phyloP scores from a whole-genome alignment of 2,329 filamentous ascomycete species.

The Scleromitrula shiraiana region DNA sequence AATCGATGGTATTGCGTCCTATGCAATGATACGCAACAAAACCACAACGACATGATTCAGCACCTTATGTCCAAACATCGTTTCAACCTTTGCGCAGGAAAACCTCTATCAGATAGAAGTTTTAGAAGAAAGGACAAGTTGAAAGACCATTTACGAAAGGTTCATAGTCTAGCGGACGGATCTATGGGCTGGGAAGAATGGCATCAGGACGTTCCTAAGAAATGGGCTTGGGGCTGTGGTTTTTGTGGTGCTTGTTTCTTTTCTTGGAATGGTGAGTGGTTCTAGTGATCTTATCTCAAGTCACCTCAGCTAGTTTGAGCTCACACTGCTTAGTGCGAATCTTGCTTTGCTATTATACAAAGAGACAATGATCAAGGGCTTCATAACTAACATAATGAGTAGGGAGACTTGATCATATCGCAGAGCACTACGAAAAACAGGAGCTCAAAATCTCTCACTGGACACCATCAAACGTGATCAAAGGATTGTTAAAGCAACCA shows the following conservation, averaged over 20 bases:
- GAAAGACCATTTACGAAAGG: conserved; percentile 19
- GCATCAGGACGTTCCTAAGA: conserved; percentile 14
- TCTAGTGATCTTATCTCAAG: not conserved
- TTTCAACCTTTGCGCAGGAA: conserved; percentile 15
- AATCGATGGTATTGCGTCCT: conserved; percentile 16
- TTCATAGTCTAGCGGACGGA: conserved; percentile 14
- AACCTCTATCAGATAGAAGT: conserved; percentile 7
- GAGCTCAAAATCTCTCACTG: conserved; percentile 10
- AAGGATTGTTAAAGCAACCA: conserved; percentile 19
- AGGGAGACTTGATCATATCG: conserved; percentile 19
- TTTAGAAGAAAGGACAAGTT: conserved; percentile 20
- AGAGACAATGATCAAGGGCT: no score
- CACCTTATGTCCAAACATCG: conserved; percentile 16
- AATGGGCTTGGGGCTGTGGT: conserved; percentile 23
- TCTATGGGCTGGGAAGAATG: conserved; percentile 15
- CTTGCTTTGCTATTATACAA: not conserved
- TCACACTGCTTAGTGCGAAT: not conserved
- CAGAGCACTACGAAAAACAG: conserved; percentile 22
- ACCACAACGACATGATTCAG: conserved; percentile 10
- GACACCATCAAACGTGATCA: conserved; percentile 17
- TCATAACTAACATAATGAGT: not conserved
- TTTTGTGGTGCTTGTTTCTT: conserved; percentile 18
- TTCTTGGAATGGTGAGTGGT: conserved; percentile 20
- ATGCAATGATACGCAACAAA: conserved; percentile 7
- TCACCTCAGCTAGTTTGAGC: not conserved